These are phyloP conservation scores for Calonectria hawksworthii DNA, from an alignment of 2,329 filamentous ascomycete species.

Conservation along the genomic window DNA sequence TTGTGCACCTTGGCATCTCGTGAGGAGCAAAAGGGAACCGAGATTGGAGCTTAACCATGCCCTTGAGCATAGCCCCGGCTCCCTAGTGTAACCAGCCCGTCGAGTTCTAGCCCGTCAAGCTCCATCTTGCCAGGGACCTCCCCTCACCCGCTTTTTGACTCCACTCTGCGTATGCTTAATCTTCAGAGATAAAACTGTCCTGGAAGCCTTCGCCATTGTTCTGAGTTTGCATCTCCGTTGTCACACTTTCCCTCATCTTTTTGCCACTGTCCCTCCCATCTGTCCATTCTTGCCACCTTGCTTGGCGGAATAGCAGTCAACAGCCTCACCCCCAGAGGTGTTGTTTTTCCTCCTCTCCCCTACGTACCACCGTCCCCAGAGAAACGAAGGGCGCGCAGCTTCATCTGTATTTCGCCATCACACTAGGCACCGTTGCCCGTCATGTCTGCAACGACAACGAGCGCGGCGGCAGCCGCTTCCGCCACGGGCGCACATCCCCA, in stretches of 20 bases:
- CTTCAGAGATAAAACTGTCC: not conserved
- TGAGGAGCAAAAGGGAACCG: not conserved
- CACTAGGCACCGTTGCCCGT: slow-evolving; percentile 2
- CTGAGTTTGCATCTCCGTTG: slow-evolving; percentile 2
- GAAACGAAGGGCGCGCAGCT: not conserved
- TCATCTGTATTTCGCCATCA: not conserved
- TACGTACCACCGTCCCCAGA: not conserved
- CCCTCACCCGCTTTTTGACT: not conserved
- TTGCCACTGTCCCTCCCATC: not conserved
- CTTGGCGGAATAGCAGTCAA: not conserved
- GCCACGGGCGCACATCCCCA: slow-evolving; percentile 56
- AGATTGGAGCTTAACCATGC: not conserved
- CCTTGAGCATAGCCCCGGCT: slow-evolving; percentile 2
- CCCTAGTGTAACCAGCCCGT: not conserved
- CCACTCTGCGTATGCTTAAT: not conserved
- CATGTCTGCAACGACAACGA: slow-evolving; percentile 40
- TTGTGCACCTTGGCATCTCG: not conserved
- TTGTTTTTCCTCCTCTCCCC: not conserved
- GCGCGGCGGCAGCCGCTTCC: slow-evolving; percentile 45
- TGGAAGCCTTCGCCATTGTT: not conserved
- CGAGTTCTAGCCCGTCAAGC: slow-evolving; percentile 3
- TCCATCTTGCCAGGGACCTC: not conserved
- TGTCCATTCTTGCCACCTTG: not conserved
- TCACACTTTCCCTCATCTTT: not conserved
- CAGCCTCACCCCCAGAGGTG: not conserved